These are phyloP conservation scores for Paragyromitra xinjiangensis DNA, from an alignment of 495 filamentous ascomycete species.

Conservation along the genomic window DNA sequence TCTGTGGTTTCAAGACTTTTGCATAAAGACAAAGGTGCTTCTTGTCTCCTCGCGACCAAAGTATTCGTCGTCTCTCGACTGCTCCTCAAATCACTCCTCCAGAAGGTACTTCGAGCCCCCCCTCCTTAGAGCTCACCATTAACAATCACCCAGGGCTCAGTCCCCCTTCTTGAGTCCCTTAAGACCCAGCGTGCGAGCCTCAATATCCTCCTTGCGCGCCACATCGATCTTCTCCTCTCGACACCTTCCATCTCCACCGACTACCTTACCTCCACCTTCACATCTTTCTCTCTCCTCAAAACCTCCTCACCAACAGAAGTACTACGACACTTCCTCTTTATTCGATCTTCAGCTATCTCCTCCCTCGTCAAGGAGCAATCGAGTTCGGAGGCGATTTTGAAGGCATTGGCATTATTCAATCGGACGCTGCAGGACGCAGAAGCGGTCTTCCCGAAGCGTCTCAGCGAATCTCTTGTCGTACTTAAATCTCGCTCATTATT, in stretches of 20 bases:
- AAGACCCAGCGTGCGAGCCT: conserved; percentile 70
- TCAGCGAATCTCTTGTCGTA: conserved; percentile 73
- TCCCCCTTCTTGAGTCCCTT: conserved; percentile 68
- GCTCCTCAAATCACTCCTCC: conserved; percentile 72
- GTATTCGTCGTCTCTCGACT: conserved; percentile 79
- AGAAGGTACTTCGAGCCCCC: conserved; percentile 59
- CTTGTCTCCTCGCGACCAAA: conserved; percentile 76
- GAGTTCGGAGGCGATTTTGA: conserved; percentile 61
- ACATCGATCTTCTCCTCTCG: conserved; percentile 73
- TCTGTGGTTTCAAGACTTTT: conserved; percentile 67
- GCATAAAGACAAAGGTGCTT: conserved; percentile 64
- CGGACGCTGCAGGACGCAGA: conserved; percentile 81
- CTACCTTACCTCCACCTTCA: conserved; percentile 74
- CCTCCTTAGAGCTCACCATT: conserved; percentile 50
- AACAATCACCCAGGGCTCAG: conserved; percentile 51
- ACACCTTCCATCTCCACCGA: conserved; percentile 58
- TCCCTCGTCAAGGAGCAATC: conserved; percentile 64
- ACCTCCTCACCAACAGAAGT: conserved; percentile 83
- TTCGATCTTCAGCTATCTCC: conserved; percentile 73
- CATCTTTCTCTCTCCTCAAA: conserved; percentile 82
- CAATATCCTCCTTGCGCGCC: conserved; percentile 68
- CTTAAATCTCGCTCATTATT: conserved; percentile 77
- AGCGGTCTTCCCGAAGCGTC: conserved; percentile 72
- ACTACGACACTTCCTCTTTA: conserved; percentile 79
- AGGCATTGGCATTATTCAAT: conserved; percentile 75